Percentiles rank a stretch among this genome's conserved stretches.
Conservation (phyloP, 1,284 basidiomycete species). For the Erythrobasidium hasegawianum region DNA sequence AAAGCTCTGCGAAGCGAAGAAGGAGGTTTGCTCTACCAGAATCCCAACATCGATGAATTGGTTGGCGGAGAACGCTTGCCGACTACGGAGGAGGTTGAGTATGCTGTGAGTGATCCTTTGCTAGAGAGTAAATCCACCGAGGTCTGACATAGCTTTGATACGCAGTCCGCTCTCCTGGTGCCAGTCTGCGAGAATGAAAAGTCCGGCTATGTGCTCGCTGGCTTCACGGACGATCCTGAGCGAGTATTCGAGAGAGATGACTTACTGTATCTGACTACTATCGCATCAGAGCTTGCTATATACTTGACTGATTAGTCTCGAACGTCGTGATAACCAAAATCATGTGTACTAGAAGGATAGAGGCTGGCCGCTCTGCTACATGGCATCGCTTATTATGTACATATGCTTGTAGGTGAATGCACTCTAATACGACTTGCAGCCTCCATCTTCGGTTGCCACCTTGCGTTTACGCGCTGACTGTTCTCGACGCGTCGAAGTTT, state of each 20-base stretch:
- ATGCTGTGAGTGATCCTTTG: conserved; percentile 17
- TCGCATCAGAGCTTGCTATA: conserved; percentile 39
- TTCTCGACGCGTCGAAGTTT: conserved; percentile 9
- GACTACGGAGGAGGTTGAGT: conserved; percentile 6
- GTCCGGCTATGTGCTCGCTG: conserved; percentile 43
- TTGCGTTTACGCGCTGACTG: conserved; percentile 12
- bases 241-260: conserved; percentile 42
- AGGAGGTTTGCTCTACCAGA: conserved; percentile 45
- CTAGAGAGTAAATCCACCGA: no score
- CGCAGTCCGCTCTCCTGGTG: conserved; percentile 42
- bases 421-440: background rate
- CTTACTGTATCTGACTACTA: conserved; percentile 40
- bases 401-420: no score
- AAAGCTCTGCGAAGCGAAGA: conserved; percentile 43
- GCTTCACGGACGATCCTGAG: conserved; percentile 38
- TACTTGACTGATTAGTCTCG: conserved; percentile 20
- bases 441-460: background rate
- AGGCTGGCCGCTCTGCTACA: background rate
- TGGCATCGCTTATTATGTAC: background rate
- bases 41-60: conserved; percentile 35
- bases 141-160: conserved; percentile 6
- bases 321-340: background rate
- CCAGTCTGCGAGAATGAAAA: conserved; percentile 40
- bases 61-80: conserved; percentile 16
- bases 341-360: background rate